Evolutionary conservation across 2,329 filamentous ascomycete genomes (phyloP).

Genomic region (Epichloe amarillans): DNA sequence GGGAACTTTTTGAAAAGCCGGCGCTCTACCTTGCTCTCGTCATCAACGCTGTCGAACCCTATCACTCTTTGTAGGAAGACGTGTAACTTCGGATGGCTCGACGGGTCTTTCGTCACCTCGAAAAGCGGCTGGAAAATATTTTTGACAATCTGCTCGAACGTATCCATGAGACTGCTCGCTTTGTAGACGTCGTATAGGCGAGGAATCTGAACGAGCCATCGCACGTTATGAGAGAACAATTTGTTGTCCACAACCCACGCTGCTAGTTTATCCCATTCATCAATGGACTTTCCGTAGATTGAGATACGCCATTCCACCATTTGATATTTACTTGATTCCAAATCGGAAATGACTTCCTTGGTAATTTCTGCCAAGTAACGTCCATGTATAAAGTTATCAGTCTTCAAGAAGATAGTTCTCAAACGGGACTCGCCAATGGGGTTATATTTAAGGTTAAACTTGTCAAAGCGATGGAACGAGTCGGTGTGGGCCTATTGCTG

Average conservation of each 20-base stretch:
- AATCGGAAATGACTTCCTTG: slow-evolving; percentile 90
- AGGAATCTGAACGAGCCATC: slow-evolving; percentile 93
- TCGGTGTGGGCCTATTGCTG: slow-evolving; percentile 69
- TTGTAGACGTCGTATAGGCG: slow-evolving; percentile 95
- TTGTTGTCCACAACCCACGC: slow-evolving; percentile 98
- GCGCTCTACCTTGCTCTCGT: slow-evolving; percentile 92
- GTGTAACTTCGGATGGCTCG: slow-evolving; percentile 81
- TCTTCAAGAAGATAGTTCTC: slow-evolving; percentile 97
- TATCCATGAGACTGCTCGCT: slow-evolving; percentile 70
- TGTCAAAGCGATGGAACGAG: slow-evolving; percentile 97
- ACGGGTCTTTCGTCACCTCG: slow-evolving; percentile 80
- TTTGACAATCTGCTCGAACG: slow-evolving; percentile 77
- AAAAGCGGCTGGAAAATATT: slow-evolving; percentile 93
- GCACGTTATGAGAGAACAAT: slow-evolving; percentile 91
- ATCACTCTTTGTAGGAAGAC: slow-evolving; percentile 90
- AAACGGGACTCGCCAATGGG: slow-evolving; percentile 90
- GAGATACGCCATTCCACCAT: slow-evolving; percentile 99
- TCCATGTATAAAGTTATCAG: slow-evolving; percentile 93
- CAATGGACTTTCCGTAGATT: slow-evolving; percentile 80
- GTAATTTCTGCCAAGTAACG: slow-evolving; percentile 95
- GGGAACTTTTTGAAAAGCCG: slow-evolving; percentile 94
- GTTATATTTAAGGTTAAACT: slow-evolving; percentile 99
- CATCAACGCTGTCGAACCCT: slow-evolving; percentile 94
- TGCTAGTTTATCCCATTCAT: slow-evolving; percentile 96
- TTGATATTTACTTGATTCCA: slow-evolving; percentile 98